Conservation (phyloP, 805 yeast species). For the Schwanniomyces polymorphus region DNA sequence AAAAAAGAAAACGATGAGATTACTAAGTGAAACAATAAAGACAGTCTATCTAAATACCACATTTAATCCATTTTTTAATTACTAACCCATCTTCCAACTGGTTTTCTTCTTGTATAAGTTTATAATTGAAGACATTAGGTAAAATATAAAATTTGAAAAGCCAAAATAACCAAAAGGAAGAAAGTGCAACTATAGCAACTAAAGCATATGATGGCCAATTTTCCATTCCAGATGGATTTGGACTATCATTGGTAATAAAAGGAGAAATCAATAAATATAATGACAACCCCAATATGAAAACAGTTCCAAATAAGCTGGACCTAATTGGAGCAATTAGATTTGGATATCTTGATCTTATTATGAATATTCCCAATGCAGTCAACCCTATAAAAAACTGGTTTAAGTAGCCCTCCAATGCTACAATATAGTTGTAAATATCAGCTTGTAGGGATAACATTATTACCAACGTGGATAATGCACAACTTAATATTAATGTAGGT, state of each 20-base stretch:
- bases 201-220: conserved; percentile 51
- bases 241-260: conserved; percentile 31
- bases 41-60: conserved; percentile 1
- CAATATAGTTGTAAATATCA: conserved; percentile 51
- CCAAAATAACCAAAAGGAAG: conserved; percentile 56
- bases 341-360: conserved; percentile 51
- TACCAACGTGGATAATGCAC: conserved; percentile 39
- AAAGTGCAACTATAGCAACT: conserved; percentile 42
- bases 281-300: conserved; percentile 45
- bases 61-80: conserved; percentile 51
- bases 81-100: conserved; percentile 57
- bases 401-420: conserved; percentile 54
- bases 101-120: conserved; percentile 39
- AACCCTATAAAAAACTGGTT: conserved; percentile 49
- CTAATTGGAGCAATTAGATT: conserved; percentile 50
- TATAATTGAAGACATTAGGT: conserved; percentile 49
- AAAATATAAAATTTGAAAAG: conserved; percentile 44
- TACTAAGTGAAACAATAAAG: too few species aligned
- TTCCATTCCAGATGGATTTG: conserved; percentile 42
- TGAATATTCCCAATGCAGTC: conserved; percentile 56
- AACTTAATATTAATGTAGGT: conserved; percentile 47
- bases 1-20: too few species aligned
- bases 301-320: conserved; percentile 50
- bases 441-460: conserved; percentile 45
- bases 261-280: conserved; percentile 53